Evolutionary conservation across 2,329 filamentous ascomycete genomes (phyloP).

Genomic region (Ophiostoma piceae): DNA sequence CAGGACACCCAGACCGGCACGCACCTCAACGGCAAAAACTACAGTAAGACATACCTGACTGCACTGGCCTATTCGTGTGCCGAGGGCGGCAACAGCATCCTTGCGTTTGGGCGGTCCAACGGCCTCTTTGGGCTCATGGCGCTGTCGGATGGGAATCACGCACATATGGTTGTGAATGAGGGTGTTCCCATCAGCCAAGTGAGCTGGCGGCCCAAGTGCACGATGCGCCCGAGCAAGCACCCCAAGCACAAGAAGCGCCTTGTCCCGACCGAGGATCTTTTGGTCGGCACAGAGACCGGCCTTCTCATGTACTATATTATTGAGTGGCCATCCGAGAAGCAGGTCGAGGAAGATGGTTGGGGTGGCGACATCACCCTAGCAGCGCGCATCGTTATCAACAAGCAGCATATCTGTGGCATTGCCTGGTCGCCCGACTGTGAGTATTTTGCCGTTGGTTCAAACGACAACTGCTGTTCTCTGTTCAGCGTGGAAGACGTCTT

Average conservation of each 20-base stretch:
- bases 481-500: conserved; percentile 64
- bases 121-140: conserved; percentile 75
- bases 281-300: conserved; percentile 79
- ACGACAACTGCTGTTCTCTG: conserved; percentile 83
- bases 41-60: conserved; percentile 60
- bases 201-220: conserved; percentile 66
- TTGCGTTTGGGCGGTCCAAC: conserved; percentile 78
- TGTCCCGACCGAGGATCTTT: conserved; percentile 71
- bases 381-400: conserved; percentile 70
- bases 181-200: conserved; percentile 71
- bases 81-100: conserved; percentile 68
- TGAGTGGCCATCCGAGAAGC: conserved; percentile 69
- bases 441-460: conserved; percentile 80
- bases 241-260: conserved; percentile 42
- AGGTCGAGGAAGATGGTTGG: conserved; percentile 63
- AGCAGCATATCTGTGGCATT: conserved; percentile 89
- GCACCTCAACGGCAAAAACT: conserved; percentile 44
- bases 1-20: conserved; percentile 62
- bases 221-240: conserved; percentile 48
- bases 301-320: conserved; percentile 83
- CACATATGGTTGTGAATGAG: conserved; percentile 60
- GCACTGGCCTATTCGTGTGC: conserved; percentile 85
- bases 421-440: conserved; percentile 74
- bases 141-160: conserved; percentile 49
- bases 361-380: conserved; percentile 72